phyloP scores from a whole-genome alignment of 768 basidiomycete genomes.

The Naematelia encephala region DNA sequence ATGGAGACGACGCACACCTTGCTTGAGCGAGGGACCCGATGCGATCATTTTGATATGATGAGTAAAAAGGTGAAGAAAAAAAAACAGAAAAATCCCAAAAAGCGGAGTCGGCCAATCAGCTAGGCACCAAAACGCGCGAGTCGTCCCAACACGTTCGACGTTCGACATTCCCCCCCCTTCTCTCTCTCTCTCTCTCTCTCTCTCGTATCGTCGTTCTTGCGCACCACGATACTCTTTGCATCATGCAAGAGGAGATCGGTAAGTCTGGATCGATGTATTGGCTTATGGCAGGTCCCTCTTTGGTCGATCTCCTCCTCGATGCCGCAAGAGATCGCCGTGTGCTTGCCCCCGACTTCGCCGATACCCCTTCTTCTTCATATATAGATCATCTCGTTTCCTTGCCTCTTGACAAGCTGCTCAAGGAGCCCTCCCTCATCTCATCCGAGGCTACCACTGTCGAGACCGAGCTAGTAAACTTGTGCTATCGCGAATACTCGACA shows the following conservation, averaged over 20 bases:
- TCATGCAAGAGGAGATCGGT: not conserved
- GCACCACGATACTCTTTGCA: not conserved
- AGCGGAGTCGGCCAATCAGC: not conserved
- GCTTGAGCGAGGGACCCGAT: not conserved
- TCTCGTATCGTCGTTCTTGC: no score
- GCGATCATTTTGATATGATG: not conserved
- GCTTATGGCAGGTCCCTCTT: constrained; percentile 5
- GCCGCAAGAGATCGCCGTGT: constrained; percentile 3
- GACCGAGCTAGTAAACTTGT: constrained; percentile 81
- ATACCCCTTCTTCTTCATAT: constrained; percentile 53
- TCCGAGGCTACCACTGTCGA: constrained; percentile 83
- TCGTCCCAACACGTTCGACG: no score
- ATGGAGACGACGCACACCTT: not conserved
- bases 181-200: no score
- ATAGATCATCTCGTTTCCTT: constrained; percentile 65
- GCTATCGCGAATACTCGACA: constrained; percentile 84
- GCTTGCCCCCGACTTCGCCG: constrained; percentile 13
- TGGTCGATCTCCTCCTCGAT: constrained; percentile 25
- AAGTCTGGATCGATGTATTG: not conserved
- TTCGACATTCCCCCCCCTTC: no score
- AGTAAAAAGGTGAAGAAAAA: not conserved
- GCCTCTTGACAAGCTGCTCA: constrained; percentile 64
- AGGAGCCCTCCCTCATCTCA: constrained; percentile 71
- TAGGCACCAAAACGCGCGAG: not conserved
- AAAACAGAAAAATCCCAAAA: not conserved